Percentiles rank a stretch among this genome's conserved stretches.
Evolutionary conservation across 257 asterid species (phyloP).

Genomic region (Cynanchum wilfordii): DNA sequence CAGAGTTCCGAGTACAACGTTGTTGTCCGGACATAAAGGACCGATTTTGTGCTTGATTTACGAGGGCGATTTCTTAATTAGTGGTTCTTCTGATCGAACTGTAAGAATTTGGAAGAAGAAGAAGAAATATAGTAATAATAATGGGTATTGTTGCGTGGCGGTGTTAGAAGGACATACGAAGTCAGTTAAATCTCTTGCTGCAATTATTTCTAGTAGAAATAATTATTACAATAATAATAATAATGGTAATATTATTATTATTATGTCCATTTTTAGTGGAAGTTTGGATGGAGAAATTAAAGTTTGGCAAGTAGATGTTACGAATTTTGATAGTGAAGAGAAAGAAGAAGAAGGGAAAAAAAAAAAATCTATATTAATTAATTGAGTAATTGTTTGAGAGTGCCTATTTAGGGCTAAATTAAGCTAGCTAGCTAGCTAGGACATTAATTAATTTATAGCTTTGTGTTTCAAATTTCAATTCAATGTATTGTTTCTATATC

Average conservation of each 20-base stretch:
- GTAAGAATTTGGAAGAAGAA: conserved; percentile 45
- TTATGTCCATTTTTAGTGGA: conserved; percentile 47
- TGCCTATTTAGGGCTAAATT: too few relatives aligned
- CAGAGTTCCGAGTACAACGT: conserved; percentile 8
- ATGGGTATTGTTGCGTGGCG: conserved; percentile 29
- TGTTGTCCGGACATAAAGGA: conserved; percentile 45
- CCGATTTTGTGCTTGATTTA: conserved; percentile 35
- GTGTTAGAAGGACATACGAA: conserved; percentile 46
- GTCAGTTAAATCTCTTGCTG: conserved; percentile 42
- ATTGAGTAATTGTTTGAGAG: too few relatives aligned
- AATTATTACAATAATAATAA: background rate
- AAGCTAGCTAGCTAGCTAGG: too few relatives aligned
- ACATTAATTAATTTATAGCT: too few relatives aligned
- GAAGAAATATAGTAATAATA: background rate
- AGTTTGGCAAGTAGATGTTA: conserved; percentile 42
- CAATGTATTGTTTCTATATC: background rate
- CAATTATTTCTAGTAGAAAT: conserved; percentile 17
- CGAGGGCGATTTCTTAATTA: conserved; percentile 35
- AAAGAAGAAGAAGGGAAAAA: too few relatives aligned
- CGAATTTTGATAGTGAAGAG: background rate
- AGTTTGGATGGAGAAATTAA: conserved; percentile 55
- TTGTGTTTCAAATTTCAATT: too few relatives aligned
- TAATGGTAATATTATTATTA: conserved; percentile 6
- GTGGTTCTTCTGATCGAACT: conserved; percentile 53
- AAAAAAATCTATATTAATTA: too few relatives aligned